Conservation (phyloP, 306 rosid species). For the Fragaria vesca region DNA sequence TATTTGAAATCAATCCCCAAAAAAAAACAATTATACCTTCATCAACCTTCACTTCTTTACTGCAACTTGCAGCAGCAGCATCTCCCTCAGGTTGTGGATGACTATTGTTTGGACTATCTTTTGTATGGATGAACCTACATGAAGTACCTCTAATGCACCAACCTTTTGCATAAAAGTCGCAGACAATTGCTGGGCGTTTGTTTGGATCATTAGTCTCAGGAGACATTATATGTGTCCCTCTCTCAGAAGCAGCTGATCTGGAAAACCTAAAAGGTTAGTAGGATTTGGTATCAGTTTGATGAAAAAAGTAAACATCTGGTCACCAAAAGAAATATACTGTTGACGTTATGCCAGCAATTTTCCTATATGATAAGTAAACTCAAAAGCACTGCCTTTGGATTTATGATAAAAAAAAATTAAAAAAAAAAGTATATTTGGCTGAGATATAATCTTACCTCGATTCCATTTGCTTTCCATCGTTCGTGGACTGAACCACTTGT, state of each 20-base stretch:
- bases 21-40: constrained; percentile 66
- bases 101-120: constrained; percentile 35
- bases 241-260: constrained; percentile 47
- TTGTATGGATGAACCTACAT: constrained; percentile 81
- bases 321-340: constrained; percentile 18
- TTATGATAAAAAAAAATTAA: constrained; percentile 24
- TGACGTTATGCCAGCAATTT: constrained; percentile 19
- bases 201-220: constrained; percentile 53
- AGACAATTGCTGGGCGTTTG: constrained; percentile 50
- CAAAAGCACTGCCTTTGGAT: constrained; percentile 12
- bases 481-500: constrained; percentile 41
- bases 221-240: constrained; percentile 41
- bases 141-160: constrained; percentile 92
- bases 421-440: constrained; percentile 21
- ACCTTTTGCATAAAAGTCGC: constrained; percentile 82
- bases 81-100: constrained; percentile 53
- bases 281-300: constrained; percentile 26
- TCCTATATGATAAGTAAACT: constrained; percentile 26
- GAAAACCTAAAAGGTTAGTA: constrained; percentile 45
- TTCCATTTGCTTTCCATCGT: constrained; percentile 37
- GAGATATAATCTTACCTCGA: constrained; percentile 53
- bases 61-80: constrained; percentile 31
- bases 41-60: constrained; percentile 47
- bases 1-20: constrained; percentile 27
- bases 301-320: constrained; percentile 28